Conservation (phyloP, 2,329 filamentous ascomycete species). For the Penicillium digitatum region DNA sequence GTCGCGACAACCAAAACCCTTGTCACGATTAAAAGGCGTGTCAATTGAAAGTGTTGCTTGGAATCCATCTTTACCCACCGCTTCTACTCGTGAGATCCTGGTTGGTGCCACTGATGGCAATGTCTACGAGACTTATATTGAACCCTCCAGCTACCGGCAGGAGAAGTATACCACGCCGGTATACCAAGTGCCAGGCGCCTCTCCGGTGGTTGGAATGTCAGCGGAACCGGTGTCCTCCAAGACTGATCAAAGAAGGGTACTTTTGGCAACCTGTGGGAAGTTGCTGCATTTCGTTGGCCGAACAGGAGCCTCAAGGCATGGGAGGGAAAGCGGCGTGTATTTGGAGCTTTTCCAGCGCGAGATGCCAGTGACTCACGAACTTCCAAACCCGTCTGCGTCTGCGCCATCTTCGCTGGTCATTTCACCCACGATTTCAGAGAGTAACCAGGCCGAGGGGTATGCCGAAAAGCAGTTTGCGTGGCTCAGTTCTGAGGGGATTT, state of each 20-base stretch:
- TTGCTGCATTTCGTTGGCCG: constrained; percentile 79
- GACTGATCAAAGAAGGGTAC: constrained; percentile 68
- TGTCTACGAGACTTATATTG: constrained; percentile 91
- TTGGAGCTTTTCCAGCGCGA: constrained; percentile 84
- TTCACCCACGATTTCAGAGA: constrained; percentile 67
- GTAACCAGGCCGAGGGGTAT: constrained; percentile 50
- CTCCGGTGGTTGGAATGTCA: constrained; percentile 75
- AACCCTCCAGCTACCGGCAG: constrained; percentile 86
- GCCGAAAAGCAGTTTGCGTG: constrained; percentile 71
- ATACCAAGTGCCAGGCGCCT: constrained; percentile 75
- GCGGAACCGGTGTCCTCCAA: constrained; percentile 68
- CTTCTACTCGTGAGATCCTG: constrained; percentile 90
- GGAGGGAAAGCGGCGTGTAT: constrained; percentile 79
- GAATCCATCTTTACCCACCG: constrained; percentile 89
- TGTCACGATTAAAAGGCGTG: constrained; percentile 80
- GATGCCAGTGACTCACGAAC: constrained; percentile 70
- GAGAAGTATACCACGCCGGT: constrained; percentile 86
- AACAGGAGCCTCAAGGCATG: constrained; percentile 58
- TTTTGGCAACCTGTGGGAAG: constrained; percentile 73
- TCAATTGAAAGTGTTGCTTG: constrained; percentile 86
- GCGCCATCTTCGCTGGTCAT: constrained; percentile 67
- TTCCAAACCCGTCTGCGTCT: constrained; percentile 56
- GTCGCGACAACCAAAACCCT: constrained; percentile 72
- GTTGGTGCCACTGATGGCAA: constrained; percentile 89
- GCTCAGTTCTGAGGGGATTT: constrained; percentile 81